Evolutionary conservation across 805 yeast species (phyloP).

Genomic region (Debaryomyces maramus): DNA sequence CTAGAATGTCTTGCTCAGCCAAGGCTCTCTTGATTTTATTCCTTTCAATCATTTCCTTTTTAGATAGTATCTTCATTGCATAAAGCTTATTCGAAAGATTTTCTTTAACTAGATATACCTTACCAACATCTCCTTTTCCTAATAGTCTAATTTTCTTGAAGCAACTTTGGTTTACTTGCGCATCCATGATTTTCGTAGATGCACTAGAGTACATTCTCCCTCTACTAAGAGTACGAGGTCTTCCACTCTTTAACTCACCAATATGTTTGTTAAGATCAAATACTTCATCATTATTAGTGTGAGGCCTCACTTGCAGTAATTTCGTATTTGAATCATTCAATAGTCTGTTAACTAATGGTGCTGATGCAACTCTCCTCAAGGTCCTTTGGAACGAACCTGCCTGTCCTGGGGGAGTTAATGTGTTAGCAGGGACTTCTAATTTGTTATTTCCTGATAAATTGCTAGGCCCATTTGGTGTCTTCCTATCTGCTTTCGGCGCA

Average conservation of each 20-base stretch:
- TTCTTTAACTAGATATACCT: constrained; percentile 88
- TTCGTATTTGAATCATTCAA: constrained; percentile 21
- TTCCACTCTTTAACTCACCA: constrained; percentile 38
- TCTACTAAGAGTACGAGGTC: constrained; percentile 42
- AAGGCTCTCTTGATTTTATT: constrained; percentile 92
- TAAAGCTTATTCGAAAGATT: constrained; percentile 69
- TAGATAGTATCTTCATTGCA: constrained; percentile 90
- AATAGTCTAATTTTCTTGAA: constrained; percentile 87
- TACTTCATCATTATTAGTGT: constrained; percentile 24
- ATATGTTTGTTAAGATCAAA: constrained; percentile 44
- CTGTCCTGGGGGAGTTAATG: constrained; percentile 6
- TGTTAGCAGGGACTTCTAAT: constrained; percentile 1
- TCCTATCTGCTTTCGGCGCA: background rate
- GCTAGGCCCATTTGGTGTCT: background rate
- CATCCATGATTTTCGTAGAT: constrained; percentile 70
- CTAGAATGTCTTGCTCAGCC: constrained; percentile 95
- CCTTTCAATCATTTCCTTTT: constrained; percentile 91
- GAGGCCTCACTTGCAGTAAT: constrained; percentile 13
- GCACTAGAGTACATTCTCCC: constrained; percentile 69
- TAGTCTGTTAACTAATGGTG: constrained; percentile 59
- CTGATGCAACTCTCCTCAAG: constrained; percentile 79
- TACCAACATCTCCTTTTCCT: constrained; percentile 98
- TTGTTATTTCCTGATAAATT: background rate
- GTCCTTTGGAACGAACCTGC: constrained; percentile 36
- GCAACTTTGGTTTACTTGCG: constrained; percentile 80